Percentiles rank a stretch among this genome's conserved stretches.
These are phyloP conservation scores for Cymbidium sinense DNA, from an alignment of 106 monocot genomes.

Conservation along the genomic window DNA sequence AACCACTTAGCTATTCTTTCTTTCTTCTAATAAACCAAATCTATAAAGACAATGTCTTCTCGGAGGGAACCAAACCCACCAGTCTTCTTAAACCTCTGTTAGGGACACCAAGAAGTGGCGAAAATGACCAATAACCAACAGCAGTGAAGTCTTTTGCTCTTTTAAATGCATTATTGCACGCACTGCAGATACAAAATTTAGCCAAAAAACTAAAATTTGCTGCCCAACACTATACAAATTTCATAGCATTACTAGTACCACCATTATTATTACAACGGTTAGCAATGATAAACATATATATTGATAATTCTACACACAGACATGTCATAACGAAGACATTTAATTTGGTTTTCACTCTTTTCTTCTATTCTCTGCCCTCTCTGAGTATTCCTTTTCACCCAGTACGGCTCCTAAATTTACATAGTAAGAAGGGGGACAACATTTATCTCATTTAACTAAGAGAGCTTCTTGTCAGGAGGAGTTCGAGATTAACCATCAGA, in stretches of 20 bases:
- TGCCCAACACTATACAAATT: not conserved
- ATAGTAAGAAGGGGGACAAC: not conserved
- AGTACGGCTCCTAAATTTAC: not conserved
- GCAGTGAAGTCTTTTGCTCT: not conserved
- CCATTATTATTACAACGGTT: not conserved
- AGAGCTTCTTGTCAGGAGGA: not conserved
- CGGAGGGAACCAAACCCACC: not conserved
- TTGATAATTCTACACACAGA: not conserved
- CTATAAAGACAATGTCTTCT: not conserved
- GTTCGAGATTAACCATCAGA: too few relatives aligned
- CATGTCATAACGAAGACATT: not conserved
- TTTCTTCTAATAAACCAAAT: not conserved
- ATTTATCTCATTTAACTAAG: not conserved
- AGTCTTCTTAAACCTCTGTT: not conserved
- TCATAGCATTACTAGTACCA: not conserved
- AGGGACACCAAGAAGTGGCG: not conserved
- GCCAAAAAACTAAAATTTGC: not conserved
- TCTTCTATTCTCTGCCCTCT: not conserved
- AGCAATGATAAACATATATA: not conserved
- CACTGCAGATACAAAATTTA: not conserved
- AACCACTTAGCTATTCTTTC: not conserved
- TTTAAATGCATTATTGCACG: constrained; percentile 3
- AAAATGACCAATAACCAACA: constrained; percentile 6
- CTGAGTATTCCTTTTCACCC: not conserved
- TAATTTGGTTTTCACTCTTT: not conserved